phyloP scores from a whole-genome alignment of 208 protist species.

The Trypanosoma cruzi region DNA sequence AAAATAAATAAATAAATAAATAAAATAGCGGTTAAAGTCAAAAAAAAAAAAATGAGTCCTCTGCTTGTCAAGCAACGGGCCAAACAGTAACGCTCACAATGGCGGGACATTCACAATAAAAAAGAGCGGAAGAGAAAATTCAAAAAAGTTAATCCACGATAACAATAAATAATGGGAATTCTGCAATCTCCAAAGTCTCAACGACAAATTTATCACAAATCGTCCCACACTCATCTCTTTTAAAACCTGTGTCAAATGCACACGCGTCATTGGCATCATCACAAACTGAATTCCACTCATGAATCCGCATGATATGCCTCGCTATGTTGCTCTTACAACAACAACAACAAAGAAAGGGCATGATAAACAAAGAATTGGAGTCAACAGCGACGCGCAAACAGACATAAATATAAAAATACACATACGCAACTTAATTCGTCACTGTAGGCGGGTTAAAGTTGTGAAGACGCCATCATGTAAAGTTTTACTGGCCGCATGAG shows the following conservation, averaged over 20 bases:
- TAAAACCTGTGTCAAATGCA: neutral
- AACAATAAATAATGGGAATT: too few species aligned
- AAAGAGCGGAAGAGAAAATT: too few species aligned
- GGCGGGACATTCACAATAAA: too few species aligned
- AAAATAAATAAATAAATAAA: too few species aligned
- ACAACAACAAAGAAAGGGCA: too few species aligned
- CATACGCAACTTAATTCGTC: neutral
- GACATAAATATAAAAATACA: neutral
- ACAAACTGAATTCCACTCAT: neutral
- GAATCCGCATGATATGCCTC: neutral
- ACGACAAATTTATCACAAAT: neutral
- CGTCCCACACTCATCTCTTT: neutral
- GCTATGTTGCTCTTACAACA: too few species aligned
- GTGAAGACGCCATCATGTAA: neutral
- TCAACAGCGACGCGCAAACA: neutral
- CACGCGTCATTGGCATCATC: neutral
- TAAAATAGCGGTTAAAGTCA: too few species aligned
- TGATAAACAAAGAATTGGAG: too few species aligned
- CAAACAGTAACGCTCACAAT: too few species aligned
- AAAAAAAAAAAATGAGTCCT: too few species aligned
- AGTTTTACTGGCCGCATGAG: neutral
- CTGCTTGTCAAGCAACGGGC: too few species aligned
- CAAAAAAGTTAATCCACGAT: too few species aligned
- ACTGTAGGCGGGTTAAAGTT: neutral
- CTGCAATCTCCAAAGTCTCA: neutral